Base-by-base conservation (phyloP, 495 filamentous ascomycete genomes). In the Paragyromitra xinjiangensis region DNA sequence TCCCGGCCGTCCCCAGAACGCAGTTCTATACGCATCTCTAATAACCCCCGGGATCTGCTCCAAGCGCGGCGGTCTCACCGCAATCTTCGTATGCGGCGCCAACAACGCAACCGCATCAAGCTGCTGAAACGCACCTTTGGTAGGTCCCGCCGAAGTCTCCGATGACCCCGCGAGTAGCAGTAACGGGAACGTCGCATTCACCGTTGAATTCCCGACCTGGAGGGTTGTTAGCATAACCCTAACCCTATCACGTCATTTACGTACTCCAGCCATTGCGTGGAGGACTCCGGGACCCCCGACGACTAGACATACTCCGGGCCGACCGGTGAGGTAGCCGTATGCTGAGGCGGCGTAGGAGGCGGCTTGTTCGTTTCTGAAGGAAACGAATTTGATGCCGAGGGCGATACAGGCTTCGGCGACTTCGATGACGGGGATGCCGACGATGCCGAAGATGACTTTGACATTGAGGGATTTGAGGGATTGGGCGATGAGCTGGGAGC, bases 241-340 rank as follows among this genome's bases (percentile, higher is more conserved):
- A 64, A 56, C 75, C 58, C 64, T 58, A 16, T 24, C 1, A 24
- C 11, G n/a, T 55, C 2, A 40, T 12, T 6, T 24, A 56, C 66
- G 58, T 84, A 87, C 88, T 45, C 89, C 90, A 50, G 90, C 87
- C 79, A 91, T 83, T 2, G 87, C 88, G 83, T 91, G 90, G 19
- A 91, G 81, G 9, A 91, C 88, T 34, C 89, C 90, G 1, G 90
- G 90, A 22, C 90, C 90, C 48, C 90, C 90, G 7, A 92, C 90
- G 9, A 90, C 88, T 24, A 91, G 83, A 81, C 88, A 91, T 7
- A 91, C 87, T 0, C 89, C 90, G 5, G 89, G 89, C 53, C 80
- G 86, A 9, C 89, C 90, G 2, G 88, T 90, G 79, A 92, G 84
- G 75, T 90, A 91, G 26, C 89, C 90, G 85, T 92, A 91, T 1